These are phyloP conservation scores for Ogataea degrootiae DNA, from an alignment of 805 yeast genomes.

Conservation along the genomic window DNA sequence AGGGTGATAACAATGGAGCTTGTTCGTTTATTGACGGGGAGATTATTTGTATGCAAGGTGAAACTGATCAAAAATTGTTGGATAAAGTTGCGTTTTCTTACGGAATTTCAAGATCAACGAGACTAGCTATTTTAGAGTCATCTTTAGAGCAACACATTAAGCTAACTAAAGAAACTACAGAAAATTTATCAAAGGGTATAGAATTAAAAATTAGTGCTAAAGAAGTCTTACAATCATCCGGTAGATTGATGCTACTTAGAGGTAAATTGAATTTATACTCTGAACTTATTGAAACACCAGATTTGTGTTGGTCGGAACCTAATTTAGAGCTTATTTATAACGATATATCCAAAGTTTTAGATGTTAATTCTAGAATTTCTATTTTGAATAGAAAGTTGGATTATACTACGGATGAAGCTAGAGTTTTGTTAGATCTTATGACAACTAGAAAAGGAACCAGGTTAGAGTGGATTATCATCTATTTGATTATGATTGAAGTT, in stretches of 20 bases:
- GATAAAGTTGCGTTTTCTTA: constrained; percentile 88
- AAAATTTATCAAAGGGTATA: constrained; percentile 59
- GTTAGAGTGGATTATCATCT: constrained; percentile 84
- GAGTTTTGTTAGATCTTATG: constrained; percentile 68
- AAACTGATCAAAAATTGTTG: constrained; percentile 44
- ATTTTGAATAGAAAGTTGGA: constrained; percentile 83
- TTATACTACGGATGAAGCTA: constrained; percentile 84
- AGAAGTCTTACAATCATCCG: constrained; percentile 66
- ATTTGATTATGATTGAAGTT: constrained; percentile 80
- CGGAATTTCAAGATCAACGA: constrained; percentile 82
- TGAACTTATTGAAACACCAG: constrained; percentile 89
- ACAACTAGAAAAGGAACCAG: constrained; percentile 73
- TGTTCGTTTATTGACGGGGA: constrained; percentile 51
- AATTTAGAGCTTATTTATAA: constrained; percentile 72
- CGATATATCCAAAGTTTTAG: constrained; percentile 64
- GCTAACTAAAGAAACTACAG: constrained; percentile 60
- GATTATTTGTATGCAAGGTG: constrained; percentile 59
- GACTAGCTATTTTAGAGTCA: constrained; percentile 74
- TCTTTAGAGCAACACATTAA: constrained; percentile 65
- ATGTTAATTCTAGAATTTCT: constrained; percentile 69
- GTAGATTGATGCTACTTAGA: constrained; percentile 67
- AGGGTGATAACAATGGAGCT: constrained; percentile 8
- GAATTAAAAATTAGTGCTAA: constrained; percentile 47
- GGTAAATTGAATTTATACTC: constrained; percentile 83
- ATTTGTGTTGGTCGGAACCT: constrained; percentile 90